phyloP scores from a whole-genome alignment of 352 stramenopile species.

The Phytophthora agathidicida region DNA sequence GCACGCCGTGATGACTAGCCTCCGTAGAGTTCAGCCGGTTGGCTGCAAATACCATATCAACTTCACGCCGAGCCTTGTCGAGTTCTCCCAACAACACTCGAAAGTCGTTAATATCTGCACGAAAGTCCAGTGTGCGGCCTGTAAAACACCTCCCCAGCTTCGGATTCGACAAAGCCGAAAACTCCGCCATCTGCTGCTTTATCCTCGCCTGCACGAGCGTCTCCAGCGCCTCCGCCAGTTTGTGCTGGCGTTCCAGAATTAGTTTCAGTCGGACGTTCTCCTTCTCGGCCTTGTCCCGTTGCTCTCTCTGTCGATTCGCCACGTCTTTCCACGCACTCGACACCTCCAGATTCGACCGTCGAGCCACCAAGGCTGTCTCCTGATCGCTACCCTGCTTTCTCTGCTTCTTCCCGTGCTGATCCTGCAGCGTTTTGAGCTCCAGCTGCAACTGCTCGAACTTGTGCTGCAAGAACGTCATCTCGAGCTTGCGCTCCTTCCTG shows the following conservation, averaged over 20 bases:
- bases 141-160: slow-evolving; percentile 20
- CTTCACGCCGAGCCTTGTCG: slow-evolving; percentile 17
- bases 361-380: background rate
- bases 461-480: slow-evolving; percentile 41
- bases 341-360: slow-evolving; percentile 9
- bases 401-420: background rate
- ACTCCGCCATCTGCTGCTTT: slow-evolving; percentile 36
- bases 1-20: slow-evolving; percentile 32
- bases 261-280: slow-evolving; percentile 43
- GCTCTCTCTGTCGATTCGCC: slow-evolving; percentile 28
- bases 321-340: slow-evolving; percentile 38
- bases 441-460: slow-evolving; percentile 44
- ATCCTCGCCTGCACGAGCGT: slow-evolving; percentile 35
- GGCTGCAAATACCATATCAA: slow-evolving; percentile 28
- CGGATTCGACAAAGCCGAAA: slow-evolving; percentile 19
- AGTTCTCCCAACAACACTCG: slow-evolving; percentile 22
- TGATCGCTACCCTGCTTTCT: background rate
- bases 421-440: slow-evolving; percentile 33
- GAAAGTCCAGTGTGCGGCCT: slow-evolving; percentile 24
- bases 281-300: slow-evolving; percentile 36
- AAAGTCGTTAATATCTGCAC: slow-evolving; percentile 28
- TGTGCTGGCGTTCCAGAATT: slow-evolving; percentile 38
- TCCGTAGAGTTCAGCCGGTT: slow-evolving; percentile 41
- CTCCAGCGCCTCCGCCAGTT: slow-evolving; percentile 37
- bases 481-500: slow-evolving; percentile 45